phyloP scores from a whole-genome alignment of 2,329 filamentous ascomycete species.

The Talaromyces sp. region DNA sequence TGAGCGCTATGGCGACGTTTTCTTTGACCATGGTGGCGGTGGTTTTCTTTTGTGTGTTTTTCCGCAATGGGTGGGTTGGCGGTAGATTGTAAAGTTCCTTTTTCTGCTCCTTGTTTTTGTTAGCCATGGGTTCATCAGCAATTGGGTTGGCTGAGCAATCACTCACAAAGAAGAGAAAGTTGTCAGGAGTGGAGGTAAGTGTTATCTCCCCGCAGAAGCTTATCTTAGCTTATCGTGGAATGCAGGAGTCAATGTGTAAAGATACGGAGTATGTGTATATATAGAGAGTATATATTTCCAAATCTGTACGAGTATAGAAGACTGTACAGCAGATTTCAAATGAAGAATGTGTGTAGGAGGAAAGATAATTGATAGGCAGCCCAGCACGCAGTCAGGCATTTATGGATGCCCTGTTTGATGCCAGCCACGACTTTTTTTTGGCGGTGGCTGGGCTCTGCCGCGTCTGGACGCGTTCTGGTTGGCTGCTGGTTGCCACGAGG shows the following conservation, averaged over 20 bases:
- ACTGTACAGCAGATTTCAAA: not conserved
- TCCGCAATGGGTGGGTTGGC: not conserved
- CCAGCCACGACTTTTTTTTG: constrained; percentile 5
- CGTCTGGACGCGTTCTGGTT: not conserved
- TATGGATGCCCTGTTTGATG: not conserved
- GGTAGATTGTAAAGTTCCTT: not conserved
- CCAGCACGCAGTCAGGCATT: not conserved
- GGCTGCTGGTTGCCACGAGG: not conserved
- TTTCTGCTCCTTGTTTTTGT: not conserved
- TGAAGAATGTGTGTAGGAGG: not conserved
- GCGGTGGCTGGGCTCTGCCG: constrained; percentile 6
- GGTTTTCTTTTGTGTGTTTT: constrained; percentile 1
- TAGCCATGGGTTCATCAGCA: not conserved
- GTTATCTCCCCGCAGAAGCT: not conserved
- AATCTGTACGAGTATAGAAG: not conserved
- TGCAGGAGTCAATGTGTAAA: not conserved
- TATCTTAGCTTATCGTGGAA: constrained; percentile 11
- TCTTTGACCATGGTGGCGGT: constrained; percentile 33
- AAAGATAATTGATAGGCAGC: not conserved
- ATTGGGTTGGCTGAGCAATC: not conserved
- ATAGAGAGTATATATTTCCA: not conserved
- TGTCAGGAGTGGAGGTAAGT: not conserved
- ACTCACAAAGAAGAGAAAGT: not conserved
- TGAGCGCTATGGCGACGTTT: constrained; percentile 45
- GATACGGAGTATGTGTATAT: not conserved